These are phyloP conservation scores for Leccinum disarticulatum DNA, from an alignment of 768 basidiomycete species.

Conservation along the genomic window DNA sequence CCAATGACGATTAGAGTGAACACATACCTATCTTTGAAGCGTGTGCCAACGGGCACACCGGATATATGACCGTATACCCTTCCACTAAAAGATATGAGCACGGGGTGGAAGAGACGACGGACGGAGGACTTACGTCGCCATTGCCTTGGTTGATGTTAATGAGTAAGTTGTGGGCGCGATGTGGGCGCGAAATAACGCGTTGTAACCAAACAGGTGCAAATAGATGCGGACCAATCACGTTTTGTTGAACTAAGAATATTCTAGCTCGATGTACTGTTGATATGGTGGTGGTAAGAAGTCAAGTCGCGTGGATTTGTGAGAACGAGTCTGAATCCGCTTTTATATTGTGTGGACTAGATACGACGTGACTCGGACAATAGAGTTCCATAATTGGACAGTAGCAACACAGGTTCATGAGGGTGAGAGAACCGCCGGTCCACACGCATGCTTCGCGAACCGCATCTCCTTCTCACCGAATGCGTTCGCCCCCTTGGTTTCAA, in stretches of 20 bases:
- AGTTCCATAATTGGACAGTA: slow-evolving; percentile 3
- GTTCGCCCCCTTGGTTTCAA: slow-evolving; percentile 59
- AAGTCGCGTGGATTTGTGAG: slow-evolving; percentile 1
- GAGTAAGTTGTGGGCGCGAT: not conserved
- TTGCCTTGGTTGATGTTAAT: slow-evolving; percentile 1
- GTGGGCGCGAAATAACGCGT: slow-evolving; percentile 2
- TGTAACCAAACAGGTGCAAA: slow-evolving; percentile 13
- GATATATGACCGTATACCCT: slow-evolving; percentile 32
- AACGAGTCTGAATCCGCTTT: not conserved
- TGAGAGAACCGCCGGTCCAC: slow-evolving; percentile 2
- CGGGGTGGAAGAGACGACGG: not conserved
- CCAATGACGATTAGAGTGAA: not conserved
- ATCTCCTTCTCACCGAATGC: slow-evolving; percentile 87
- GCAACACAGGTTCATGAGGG: not conserved
- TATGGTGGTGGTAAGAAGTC: slow-evolving; percentile 13
- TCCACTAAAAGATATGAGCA: slow-evolving; percentile 6
- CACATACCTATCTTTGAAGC: slow-evolving; percentile 23
- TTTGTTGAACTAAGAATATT: not conserved
- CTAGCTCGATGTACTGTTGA: not conserved
- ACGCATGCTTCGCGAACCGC: slow-evolving; percentile 36
- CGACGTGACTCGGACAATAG: slow-evolving; percentile 20
- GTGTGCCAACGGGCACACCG: slow-evolving; percentile 19
- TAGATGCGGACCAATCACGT: slow-evolving; percentile 4
- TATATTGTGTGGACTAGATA: not conserved
- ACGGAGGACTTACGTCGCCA: slow-evolving; percentile 17